These are phyloP conservation scores for Lecanicillium sp. DNA, from an alignment of 2,329 filamentous ascomycete genomes.

Conservation along the genomic window DNA sequence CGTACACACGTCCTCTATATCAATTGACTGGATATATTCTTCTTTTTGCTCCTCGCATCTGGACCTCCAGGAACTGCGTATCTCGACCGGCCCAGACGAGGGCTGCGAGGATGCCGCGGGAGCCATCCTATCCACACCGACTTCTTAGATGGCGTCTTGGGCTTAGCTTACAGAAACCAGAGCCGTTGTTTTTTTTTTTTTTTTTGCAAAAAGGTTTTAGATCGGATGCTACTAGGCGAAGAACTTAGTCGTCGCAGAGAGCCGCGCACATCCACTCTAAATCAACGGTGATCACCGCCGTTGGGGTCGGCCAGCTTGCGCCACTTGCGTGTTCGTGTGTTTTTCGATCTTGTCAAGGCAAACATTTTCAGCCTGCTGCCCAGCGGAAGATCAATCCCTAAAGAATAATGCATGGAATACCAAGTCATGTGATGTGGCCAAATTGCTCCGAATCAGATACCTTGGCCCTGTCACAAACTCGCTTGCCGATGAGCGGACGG, in stretches of 20 bases:
- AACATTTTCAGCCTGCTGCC: no score
- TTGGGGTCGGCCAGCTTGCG: not conserved
- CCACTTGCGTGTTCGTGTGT: not conserved
- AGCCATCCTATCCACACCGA: not conserved
- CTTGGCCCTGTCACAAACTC: not conserved
- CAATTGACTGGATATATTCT: constrained; percentile 3
- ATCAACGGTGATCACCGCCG: not conserved
- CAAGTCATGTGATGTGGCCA: constrained; percentile 8
- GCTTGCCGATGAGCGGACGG: constrained; percentile 3
- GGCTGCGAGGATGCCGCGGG: not conserved
- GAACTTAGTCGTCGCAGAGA: not conserved
- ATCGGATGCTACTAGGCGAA: constrained; percentile 1
- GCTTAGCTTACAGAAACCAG: no score
- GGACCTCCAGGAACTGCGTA: not conserved
- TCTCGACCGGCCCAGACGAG: not conserved
- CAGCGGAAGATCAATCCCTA: not conserved
- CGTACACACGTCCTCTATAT: not conserved
- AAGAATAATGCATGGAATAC: not conserved
- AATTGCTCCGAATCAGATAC: not conserved
- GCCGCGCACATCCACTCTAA: not conserved
- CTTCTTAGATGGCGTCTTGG: no score
- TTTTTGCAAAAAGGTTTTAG: no score
- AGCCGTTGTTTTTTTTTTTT: no score
- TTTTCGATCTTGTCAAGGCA: not conserved
- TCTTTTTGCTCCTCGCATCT: not conserved